phyloP scores from a whole-genome alignment of 1,284 basidiomycete genomes.

The Inonotus obliquus region DNA sequence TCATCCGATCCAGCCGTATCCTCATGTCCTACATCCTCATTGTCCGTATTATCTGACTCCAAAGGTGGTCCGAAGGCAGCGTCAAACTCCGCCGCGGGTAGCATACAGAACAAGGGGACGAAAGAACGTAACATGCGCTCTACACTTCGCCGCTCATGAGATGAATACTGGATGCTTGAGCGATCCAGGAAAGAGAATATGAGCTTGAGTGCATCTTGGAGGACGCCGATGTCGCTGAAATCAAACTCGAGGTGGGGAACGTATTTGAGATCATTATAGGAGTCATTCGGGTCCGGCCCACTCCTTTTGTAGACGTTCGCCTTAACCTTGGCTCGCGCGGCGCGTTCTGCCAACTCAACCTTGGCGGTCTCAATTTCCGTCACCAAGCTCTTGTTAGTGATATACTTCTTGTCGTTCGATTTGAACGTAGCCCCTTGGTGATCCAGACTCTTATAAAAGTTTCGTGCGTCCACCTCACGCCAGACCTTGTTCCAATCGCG shows the following conservation, averaged over 20 bases:
- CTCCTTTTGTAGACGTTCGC: constrained; percentile 23
- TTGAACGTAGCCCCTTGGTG: constrained; percentile 96
- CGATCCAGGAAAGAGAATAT: constrained; percentile 90
- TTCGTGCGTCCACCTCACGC: constrained; percentile 95
- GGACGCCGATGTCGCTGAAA: constrained; percentile 75
- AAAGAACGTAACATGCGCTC: constrained; percentile 86
- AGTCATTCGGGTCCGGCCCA: constrained; percentile 27
- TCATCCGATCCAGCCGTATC: constrained; percentile 43
- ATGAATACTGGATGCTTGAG: constrained; percentile 68
- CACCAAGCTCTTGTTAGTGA: constrained; percentile 88
- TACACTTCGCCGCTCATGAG: constrained; percentile 76
- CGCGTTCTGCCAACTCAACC: constrained; percentile 56
- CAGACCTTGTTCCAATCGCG: constrained; percentile 97
- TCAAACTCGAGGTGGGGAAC: constrained; percentile 77
- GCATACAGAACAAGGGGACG: constrained; percentile 79
- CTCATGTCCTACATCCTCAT: constrained; percentile 40
- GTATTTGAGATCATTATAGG: constrained; percentile 33
- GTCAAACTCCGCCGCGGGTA: constrained; percentile 75
- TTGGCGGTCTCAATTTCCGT: constrained; percentile 82
- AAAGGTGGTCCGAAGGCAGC: constrained; percentile 61
- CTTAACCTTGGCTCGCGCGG: constrained; percentile 24
- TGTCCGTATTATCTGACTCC: constrained; percentile 41
- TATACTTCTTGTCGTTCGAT: constrained; percentile 92
- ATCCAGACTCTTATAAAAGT: constrained; percentile 96
- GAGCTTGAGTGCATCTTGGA: constrained; percentile 88